Evolutionary conservation across 2,329 filamentous ascomycete species (phyloP).

Genomic region (Fusarium camptoceras): DNA sequence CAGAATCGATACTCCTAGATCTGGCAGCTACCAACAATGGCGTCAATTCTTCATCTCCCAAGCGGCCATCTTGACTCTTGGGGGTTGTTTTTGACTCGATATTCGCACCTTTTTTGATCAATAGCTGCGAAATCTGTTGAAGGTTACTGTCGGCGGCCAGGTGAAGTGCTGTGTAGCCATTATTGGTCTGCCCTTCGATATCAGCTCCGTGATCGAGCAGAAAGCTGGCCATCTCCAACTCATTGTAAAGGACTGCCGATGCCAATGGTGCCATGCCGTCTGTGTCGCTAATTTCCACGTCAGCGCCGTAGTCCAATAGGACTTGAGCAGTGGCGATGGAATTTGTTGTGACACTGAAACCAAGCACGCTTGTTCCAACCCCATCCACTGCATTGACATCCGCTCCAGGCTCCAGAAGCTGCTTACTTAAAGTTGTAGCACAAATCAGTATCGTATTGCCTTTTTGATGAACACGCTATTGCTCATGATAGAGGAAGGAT

Average conservation of each 20-base stretch:
- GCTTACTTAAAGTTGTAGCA: neutral
- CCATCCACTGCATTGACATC: neutral
- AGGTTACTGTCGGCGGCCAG: neutral
- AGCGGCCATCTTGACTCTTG: accelerated
- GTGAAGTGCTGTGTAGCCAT: neutral
- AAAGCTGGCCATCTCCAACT: neutral
- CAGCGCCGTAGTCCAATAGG: neutral
- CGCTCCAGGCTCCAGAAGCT: neutral
- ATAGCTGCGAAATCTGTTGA: neutral
- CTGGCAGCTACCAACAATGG: neutral
- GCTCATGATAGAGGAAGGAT: too few relatives aligned
- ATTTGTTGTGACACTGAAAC: neutral
- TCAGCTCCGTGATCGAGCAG: neutral
- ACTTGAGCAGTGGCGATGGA: neutral
- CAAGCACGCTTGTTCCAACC: neutral
- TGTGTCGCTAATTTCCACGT: neutral
- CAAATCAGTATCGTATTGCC: neutral
- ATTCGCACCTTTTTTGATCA: neutral
- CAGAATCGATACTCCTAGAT: neutral
- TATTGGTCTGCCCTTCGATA: neutral
- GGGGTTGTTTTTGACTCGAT: neutral
- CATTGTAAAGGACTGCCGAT: neutral
- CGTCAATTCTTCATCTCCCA: neutral
- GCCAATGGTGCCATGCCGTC: neutral
- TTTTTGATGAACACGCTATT: neutral